Evolutionary conservation across 352 stramenopile species (phyloP).

Genomic region (Thalassiosira sp.): DNA sequence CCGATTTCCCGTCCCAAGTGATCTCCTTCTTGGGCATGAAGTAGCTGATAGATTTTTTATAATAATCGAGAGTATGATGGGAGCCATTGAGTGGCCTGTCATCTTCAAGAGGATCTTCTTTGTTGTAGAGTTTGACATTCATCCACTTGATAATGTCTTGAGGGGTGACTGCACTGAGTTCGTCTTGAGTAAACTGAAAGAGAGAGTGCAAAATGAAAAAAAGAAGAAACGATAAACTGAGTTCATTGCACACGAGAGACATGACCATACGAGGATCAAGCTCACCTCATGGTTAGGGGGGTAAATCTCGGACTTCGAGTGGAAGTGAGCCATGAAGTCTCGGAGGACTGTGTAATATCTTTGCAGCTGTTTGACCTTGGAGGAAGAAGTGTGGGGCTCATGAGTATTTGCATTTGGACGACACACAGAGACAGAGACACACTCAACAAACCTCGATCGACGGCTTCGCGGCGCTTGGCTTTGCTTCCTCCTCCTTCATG

Average conservation of each 20-base stretch:
- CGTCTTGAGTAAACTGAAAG: conserved; percentile 25
- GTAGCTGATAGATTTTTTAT: conserved; percentile 6
- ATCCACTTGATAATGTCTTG: conserved; percentile 26
- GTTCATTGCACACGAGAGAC: neutral
- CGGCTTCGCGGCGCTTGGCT: neutral
- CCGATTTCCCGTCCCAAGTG: conserved; percentile 21
- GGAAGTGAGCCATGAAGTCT: conserved; percentile 34
- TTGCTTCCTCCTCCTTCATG: neutral
- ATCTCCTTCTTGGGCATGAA: neutral
- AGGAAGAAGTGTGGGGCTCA: no score
- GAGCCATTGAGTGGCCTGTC: conserved; percentile 12
- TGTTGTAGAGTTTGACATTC: conserved; percentile 29
- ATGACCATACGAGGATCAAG: neutral
- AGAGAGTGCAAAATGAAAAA: neutral
- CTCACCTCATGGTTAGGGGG: conserved; percentile 26
- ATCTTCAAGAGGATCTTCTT: neutral
- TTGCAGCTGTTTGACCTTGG: conserved; percentile 18
- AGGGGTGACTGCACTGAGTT: conserved; percentile 21
- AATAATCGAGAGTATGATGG: conserved; percentile 23
- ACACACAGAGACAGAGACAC: no score
- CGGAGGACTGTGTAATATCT: conserved; percentile 20
- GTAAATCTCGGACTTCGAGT: conserved; percentile 18
- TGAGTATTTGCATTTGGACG: no score
- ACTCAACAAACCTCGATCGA: conserved; percentile 15
- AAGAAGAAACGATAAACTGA: neutral